Evolutionary conservation across 2,329 filamentous ascomycete genomes (phyloP).

Genomic region (Helotiales sp.): DNA sequence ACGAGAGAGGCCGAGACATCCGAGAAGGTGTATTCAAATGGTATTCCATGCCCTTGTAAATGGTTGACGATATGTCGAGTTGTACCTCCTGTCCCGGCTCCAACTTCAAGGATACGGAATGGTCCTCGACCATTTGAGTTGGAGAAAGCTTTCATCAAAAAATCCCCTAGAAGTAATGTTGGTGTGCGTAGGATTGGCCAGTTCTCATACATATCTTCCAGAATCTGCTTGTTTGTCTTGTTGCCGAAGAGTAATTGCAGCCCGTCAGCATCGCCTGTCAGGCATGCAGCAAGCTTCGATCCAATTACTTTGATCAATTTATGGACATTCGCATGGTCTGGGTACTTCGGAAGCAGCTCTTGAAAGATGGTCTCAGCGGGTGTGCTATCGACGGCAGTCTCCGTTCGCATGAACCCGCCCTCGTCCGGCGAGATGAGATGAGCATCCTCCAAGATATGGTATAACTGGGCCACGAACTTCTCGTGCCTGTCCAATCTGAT

Average conservation of each 20-base stretch:
- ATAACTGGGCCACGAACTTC: constrained; percentile 31
- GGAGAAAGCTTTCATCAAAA: constrained; percentile 9
- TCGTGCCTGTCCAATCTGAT: constrained; percentile 29
- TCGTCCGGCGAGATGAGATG: constrained; percentile 12
- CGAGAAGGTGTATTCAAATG: constrained; percentile 43
- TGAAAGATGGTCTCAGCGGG: constrained; percentile 26
- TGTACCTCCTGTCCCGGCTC: constrained; percentile 45
- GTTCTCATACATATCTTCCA: constrained; percentile 29
- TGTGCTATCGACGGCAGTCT: constrained; percentile 5
- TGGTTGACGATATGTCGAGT: constrained; percentile 35
- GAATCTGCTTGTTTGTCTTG: constrained; percentile 18
- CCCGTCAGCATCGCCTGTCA: constrained; percentile 24
- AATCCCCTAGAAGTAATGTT: constrained; percentile 11
- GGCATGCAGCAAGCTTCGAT: constrained; percentile 20
- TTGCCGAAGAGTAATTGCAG: constrained; percentile 29
- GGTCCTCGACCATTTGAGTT: constrained; percentile 23
- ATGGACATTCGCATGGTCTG: constrained; percentile 32
- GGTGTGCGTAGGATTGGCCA: constrained; percentile 22
- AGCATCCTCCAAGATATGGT: constrained; percentile 32
- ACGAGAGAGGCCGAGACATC: constrained; percentile 40
- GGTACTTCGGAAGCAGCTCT: constrained; percentile 32
- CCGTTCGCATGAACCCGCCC: constrained; percentile 16
- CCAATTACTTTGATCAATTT: constrained; percentile 25
- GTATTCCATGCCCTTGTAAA: constrained; percentile 28
- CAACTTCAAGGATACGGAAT: constrained; percentile 44